Base-by-base conservation (phyloP, 306 rosid species). In the Castanea sativa region DNA sequence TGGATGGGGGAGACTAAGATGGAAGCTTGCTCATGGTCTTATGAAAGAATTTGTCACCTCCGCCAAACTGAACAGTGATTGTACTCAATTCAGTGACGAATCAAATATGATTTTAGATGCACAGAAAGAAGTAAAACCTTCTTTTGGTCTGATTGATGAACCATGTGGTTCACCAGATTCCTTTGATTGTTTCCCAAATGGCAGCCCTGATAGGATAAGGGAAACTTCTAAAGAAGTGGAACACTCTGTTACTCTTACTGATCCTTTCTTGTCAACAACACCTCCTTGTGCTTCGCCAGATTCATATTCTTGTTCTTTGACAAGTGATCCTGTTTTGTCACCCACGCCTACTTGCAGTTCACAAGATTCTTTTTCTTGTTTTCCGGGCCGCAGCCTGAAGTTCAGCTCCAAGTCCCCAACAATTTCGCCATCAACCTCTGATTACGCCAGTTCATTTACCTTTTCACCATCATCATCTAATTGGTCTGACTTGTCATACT, bases 391-490 rank as follows among this genome's bases (percentile, higher is more conserved):
- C 76, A 86, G 85, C 86, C 87, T 84, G 1, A 89, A 85, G 79
- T 84, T 92, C 58, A 76, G 83, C 71, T 83, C 87, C 78, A 91
- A 88, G 81, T 92, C 97, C 56, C 89, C 95, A 35, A 87, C 93
- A 61, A 79, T 86, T 57, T 94, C 98, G 15, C 97, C 98, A 75
- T 88, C 92, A 69, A 86, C 87, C 76, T 92, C 98, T 56, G 98
- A 94, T 72, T 86, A 84, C 67, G 85, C 93, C 13, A 92, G 96
- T 83, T 92, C 93, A 23, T 90, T 91, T 59, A 77, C 93, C 80
- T 89, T 87, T 77, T 94, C 98, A 38, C 98, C 97, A 10, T 88
- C 95, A 1, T 94, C 98, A 16, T 91, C 94, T 53, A 88, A 90
- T 71, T 94, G 95, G 99, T 92, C 98, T 14, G 97, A 93, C 79